phyloP scores from a whole-genome alignment of 2,329 filamentous ascomycete genomes.

The Aspergillus awamori region DNA sequence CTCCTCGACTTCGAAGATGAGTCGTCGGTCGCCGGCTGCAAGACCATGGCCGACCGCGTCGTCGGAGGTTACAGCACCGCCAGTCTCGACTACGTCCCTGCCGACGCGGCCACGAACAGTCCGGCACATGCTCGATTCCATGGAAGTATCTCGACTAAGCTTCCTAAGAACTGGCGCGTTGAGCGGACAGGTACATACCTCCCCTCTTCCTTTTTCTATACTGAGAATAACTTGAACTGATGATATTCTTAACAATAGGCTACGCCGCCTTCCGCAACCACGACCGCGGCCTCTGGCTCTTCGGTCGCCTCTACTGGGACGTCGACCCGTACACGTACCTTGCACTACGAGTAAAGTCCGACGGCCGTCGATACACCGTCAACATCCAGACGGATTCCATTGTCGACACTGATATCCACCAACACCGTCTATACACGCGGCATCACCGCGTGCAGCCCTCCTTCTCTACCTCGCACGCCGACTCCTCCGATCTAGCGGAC shows the following conservation, averaged over 20 bases:
- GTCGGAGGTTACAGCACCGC: conserved; percentile 84
- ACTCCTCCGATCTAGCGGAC: conserved; percentile 28
- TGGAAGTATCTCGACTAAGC: conserved; percentile 81
- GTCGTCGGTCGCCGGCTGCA: conserved; percentile 47
- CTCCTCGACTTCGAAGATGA: conserved; percentile 48
- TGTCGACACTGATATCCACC: conserved; percentile 92
- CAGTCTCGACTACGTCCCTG: conserved; percentile 67
- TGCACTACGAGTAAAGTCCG: conserved; percentile 83
- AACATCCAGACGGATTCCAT: conserved; percentile 95
- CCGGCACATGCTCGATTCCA: conserved; percentile 78
- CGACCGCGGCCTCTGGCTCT: conserved; percentile 76
- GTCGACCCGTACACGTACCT: conserved; percentile 88
- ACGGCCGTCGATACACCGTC: conserved; percentile 89
- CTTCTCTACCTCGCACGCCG: conserved; percentile 21
- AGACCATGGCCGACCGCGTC: conserved; percentile 82
- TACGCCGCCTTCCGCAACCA: conserved; percentile 89
- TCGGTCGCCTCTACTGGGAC: conserved; percentile 84
- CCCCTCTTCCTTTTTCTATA: not conserved
- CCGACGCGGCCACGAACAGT: conserved; percentile 43
- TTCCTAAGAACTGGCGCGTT: conserved; percentile 65
- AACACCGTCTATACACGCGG: conserved; percentile 74
- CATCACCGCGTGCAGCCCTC: conserved; percentile 41
- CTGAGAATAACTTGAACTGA: conserved; percentile 1
- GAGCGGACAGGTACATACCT: conserved; percentile 42
- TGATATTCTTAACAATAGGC: conserved; percentile 55